Percentiles rank a stretch among this genome's conserved stretches.
These are phyloP conservation scores for Aphanomyces stellatus DNA, from an alignment of 352 stramenopile species.

Conservation along the genomic window DNA sequence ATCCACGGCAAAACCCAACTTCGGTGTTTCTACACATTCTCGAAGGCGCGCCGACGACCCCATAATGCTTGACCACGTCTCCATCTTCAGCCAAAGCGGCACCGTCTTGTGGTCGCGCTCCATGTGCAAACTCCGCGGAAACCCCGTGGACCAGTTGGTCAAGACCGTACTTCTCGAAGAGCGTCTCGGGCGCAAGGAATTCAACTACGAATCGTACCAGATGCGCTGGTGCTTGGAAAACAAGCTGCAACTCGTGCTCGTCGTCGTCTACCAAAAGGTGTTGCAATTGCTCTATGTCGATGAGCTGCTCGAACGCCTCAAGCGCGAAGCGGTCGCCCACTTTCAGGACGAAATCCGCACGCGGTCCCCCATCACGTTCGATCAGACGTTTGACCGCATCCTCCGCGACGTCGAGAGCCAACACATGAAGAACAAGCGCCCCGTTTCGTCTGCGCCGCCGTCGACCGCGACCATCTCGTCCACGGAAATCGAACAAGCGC, in stretches of 20 bases:
- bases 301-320: conserved; percentile 84
- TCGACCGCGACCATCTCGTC: not conserved
- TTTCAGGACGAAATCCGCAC: conserved; percentile 66
- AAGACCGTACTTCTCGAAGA: conserved; percentile 87
- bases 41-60: too few species aligned
- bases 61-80: conserved; percentile 89
- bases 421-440: conserved; percentile 13
- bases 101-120: conserved; percentile 85
- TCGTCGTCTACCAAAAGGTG: conserved; percentile 89
- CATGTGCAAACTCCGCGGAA: conserved; percentile 75
- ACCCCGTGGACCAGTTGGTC: conserved; percentile 85
- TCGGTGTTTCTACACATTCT: too few species aligned
- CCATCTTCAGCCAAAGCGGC: conserved; percentile 88
- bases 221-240: conserved; percentile 91
- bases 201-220: conserved; percentile 76
- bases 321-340: conserved; percentile 56
- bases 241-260: conserved; percentile 87
- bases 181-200: conserved; percentile 74
- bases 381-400: conserved; percentile 52
- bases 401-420: conserved; percentile 15
- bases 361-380: conserved; percentile 57
- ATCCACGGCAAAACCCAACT: too few species aligned
- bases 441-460: not conserved
- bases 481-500: not conserved
- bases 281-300: conserved; percentile 88